These are phyloP conservation scores for Erigeron canadensis DNA, from an alignment of 129 eudicot species.

Conservation along the genomic window DNA sequence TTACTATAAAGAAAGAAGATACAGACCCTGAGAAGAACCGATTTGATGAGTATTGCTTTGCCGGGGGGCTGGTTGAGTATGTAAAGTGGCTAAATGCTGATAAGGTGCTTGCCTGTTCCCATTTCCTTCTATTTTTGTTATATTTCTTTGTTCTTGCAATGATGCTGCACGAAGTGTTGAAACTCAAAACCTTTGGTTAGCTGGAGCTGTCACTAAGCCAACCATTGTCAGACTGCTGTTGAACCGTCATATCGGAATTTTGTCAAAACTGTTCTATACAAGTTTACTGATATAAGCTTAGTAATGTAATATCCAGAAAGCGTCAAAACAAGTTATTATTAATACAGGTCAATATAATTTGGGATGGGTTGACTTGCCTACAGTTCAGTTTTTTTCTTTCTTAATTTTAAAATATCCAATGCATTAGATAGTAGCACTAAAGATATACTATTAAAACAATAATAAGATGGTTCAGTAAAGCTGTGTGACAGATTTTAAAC, in stretches of 20 bases:
- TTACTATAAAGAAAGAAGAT: slow-evolving; percentile 65
- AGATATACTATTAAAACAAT: not conserved
- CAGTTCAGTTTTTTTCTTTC: not conserved
- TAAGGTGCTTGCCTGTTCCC: slow-evolving; percentile 49
- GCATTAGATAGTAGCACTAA: not conserved
- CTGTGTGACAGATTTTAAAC: not conserved
- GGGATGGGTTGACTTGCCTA: not conserved
- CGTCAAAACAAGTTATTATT: not conserved
- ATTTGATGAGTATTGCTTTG: slow-evolving; percentile 68
- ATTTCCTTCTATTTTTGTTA: not conserved
- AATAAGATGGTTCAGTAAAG: not conserved
- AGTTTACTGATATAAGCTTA: too few relatives aligned
- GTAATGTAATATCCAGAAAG: not conserved
- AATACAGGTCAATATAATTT: not conserved
- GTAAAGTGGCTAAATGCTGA: slow-evolving; percentile 96
- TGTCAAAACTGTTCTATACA: too few relatives aligned
- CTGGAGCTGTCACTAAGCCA: slow-evolving; percentile 6
- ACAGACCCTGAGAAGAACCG: slow-evolving; percentile 58
- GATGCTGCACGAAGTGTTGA: not conserved
- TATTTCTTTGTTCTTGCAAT: not conserved
- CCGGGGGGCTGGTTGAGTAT: slow-evolving; percentile 89
- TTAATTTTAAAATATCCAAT: not conserved
- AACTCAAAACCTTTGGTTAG: not conserved
- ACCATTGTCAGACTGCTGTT: slow-evolving; percentile 1
- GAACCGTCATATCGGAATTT: not conserved